Conservation (phyloP, 192 early-diverging fungal species). For the Bifiguratus adelaidae region DNA sequence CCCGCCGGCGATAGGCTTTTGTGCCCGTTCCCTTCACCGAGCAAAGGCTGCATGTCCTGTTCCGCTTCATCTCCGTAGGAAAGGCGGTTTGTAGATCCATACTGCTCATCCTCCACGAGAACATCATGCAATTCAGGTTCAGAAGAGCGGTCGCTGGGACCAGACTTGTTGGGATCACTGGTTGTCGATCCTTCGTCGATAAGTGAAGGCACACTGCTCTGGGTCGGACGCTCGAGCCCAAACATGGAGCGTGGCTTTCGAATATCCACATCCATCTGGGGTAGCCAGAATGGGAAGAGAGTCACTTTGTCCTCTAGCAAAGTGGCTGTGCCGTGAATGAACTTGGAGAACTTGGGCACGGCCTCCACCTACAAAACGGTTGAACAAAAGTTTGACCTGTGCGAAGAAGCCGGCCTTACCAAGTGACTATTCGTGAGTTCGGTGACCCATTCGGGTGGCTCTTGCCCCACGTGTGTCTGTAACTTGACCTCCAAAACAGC, state of each 20-base stretch:
- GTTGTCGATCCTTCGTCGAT: slow-evolving; percentile 15
- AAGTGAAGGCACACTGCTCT: slow-evolving; percentile 5
- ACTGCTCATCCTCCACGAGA: slow-evolving; percentile 12
- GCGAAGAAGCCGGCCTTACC: slow-evolving; percentile 7
- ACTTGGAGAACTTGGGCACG: slow-evolving; percentile 97
- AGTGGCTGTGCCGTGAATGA: slow-evolving; percentile 88
- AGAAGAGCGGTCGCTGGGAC: neutral
- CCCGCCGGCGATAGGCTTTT: slow-evolving; percentile 23
- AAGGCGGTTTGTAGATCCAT: slow-evolving; percentile 8
- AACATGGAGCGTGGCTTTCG: slow-evolving; percentile 62
- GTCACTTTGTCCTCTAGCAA: slow-evolving; percentile 71
- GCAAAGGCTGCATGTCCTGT: slow-evolving; percentile 10
- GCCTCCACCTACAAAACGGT: slow-evolving; percentile 55
- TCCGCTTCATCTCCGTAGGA: slow-evolving; percentile 16
- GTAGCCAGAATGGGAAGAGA: slow-evolving; percentile 90
- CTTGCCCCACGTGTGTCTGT: slow-evolving; percentile 84
- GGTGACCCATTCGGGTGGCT: slow-evolving; percentile 88
- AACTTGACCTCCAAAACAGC: slow-evolving; percentile 97
- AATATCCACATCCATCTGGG: slow-evolving; percentile 91
- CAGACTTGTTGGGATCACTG: slow-evolving; percentile 18
- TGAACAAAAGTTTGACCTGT: neutral
- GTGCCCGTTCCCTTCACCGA: neutral
- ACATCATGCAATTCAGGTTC: slow-evolving; percentile 3
- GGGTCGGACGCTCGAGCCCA: slow-evolving; percentile 35
- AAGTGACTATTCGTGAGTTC: slow-evolving; percentile 85